These are phyloP conservation scores for Rosellinia necatrix DNA, from an alignment of 2,329 filamentous ascomycete genomes.

Conservation along the genomic window DNA sequence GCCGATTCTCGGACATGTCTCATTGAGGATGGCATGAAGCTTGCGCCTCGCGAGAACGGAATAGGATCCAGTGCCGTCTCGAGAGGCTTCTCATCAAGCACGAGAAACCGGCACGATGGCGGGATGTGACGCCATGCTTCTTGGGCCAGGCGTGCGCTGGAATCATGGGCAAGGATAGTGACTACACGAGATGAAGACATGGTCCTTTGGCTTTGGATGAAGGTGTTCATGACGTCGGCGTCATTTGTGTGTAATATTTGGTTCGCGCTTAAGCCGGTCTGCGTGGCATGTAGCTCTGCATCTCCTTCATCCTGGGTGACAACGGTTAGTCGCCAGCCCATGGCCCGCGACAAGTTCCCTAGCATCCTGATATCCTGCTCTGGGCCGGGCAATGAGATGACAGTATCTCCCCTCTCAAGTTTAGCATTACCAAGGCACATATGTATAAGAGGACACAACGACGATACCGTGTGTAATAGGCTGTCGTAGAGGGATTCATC, in stretches of 20 bases:
- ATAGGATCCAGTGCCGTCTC: constrained; percentile 3
- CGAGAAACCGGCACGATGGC: constrained; percentile 11
- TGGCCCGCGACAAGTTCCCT: background rate
- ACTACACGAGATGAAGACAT: constrained; percentile 7
- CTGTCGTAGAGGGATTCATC: background rate
- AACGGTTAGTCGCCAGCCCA: constrained; percentile 16
- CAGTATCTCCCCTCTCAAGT: constrained; percentile 16
- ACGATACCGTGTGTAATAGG: constrained; percentile 3
- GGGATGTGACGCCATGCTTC: constrained; percentile 21
- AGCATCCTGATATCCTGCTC: constrained; percentile 10
- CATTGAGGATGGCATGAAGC: constrained; percentile 21
- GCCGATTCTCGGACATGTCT: constrained; percentile 10
- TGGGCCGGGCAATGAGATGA: constrained; percentile 16
- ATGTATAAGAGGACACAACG: constrained; percentile 15
- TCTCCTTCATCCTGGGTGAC: background rate
- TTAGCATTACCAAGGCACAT: constrained; percentile 11
- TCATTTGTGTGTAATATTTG: background rate
- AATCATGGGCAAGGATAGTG: constrained; percentile 15
- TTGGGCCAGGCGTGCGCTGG: constrained; percentile 1
- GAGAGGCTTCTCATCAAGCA: constrained; percentile 10
- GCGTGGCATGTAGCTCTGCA: background rate
- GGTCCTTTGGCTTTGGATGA: constrained; percentile 5
- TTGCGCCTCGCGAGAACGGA: constrained; percentile 21
- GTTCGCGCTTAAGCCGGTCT: background rate
- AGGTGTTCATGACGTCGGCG: background rate